phyloP scores from a whole-genome alignment of 805 yeast genomes.

The Candida tammaniensis region DNA sequence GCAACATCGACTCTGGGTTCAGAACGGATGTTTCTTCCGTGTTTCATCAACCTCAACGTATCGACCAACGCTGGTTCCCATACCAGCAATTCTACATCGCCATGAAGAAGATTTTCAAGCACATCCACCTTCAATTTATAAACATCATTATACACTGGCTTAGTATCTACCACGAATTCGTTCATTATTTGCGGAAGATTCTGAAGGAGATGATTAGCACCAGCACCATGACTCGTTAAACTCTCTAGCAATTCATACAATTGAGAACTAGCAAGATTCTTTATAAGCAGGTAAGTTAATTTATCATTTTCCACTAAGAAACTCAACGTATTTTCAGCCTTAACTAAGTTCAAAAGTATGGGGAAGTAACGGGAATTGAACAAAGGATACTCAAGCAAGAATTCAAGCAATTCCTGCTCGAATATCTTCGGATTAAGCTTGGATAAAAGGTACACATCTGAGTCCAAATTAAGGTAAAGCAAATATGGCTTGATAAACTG shows the following conservation, averaged over 20 bases:
- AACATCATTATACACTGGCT: slow-evolving; percentile 20
- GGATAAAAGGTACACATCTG: slow-evolving; percentile 21
- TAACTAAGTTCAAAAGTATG: slow-evolving; percentile 24
- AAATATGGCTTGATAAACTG: slow-evolving; percentile 18
- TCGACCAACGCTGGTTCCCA: slow-evolving; percentile 22
- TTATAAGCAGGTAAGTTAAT: slow-evolving; percentile 10
- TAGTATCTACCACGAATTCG: slow-evolving; percentile 17
- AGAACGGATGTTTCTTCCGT: slow-evolving; percentile 17
- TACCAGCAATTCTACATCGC: slow-evolving; percentile 14
- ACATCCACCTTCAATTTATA: slow-evolving; percentile 22
- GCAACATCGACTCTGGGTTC: slow-evolving; percentile 22
- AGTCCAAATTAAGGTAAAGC: slow-evolving; percentile 11
- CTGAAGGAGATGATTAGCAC: slow-evolving; percentile 18
- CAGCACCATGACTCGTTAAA: slow-evolving; percentile 19
- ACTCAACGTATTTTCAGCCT: slow-evolving; percentile 15
- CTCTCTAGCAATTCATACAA: slow-evolving; percentile 19
- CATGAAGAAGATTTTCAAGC: slow-evolving; percentile 21
- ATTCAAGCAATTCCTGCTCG: slow-evolving; percentile 11
- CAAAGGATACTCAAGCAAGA: slow-evolving; percentile 11
- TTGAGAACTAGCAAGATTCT: slow-evolving; percentile 15
- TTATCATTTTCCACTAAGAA: slow-evolving; percentile 10
- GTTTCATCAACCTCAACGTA: slow-evolving; percentile 20
- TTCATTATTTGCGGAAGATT: slow-evolving; percentile 23
- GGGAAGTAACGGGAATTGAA: slow-evolving; percentile 21
- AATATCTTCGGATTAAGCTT: slow-evolving; percentile 13